These are phyloP conservation scores for Termitomyces sp. DNA, from an alignment of 768 basidiomycete genomes.

Conservation along the genomic window DNA sequence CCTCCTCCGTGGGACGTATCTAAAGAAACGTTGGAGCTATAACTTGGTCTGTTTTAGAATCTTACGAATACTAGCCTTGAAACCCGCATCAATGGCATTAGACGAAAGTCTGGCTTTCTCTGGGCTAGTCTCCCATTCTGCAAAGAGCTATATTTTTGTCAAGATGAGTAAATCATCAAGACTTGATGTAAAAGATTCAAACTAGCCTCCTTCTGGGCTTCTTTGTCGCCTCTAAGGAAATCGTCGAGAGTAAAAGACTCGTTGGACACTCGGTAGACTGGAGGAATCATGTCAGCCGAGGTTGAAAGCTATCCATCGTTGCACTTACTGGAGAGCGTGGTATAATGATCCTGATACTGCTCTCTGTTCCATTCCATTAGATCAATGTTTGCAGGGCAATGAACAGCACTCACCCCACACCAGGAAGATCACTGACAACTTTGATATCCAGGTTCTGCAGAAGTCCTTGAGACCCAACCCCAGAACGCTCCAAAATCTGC, in stretches of 20 bases:
- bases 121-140: slow-evolving; percentile 63
- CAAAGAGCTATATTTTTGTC: slow-evolving; percentile 42
- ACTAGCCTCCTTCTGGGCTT: slow-evolving; percentile 51
- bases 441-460: slow-evolving; percentile 57
- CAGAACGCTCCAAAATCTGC: slow-evolving; percentile 71
- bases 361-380: slow-evolving; percentile 36
- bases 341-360: slow-evolving; percentile 75
- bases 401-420: slow-evolving; percentile 50
- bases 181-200: background rate
- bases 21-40: slow-evolving; percentile 14
- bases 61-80: slow-evolving; percentile 42
- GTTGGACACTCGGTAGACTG: slow-evolving; percentile 66
- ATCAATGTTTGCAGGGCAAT: background rate
- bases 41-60: background rate
- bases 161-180: background rate
- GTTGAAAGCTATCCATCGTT: background rate
- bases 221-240: slow-evolving; percentile 66
- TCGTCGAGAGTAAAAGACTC: slow-evolving; percentile 62
- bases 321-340: slow-evolving; percentile 55
- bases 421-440: slow-evolving; percentile 66
- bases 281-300: background rate
- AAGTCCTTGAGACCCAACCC: slow-evolving; percentile 54
- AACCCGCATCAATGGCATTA: slow-evolving; percentile 73
- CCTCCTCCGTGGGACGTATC: slow-evolving; percentile 68
- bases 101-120: slow-evolving; percentile 67